phyloP scores from a whole-genome alignment of 2,329 filamentous ascomycete genomes.

The Plenodomus tracheiphilus region DNA sequence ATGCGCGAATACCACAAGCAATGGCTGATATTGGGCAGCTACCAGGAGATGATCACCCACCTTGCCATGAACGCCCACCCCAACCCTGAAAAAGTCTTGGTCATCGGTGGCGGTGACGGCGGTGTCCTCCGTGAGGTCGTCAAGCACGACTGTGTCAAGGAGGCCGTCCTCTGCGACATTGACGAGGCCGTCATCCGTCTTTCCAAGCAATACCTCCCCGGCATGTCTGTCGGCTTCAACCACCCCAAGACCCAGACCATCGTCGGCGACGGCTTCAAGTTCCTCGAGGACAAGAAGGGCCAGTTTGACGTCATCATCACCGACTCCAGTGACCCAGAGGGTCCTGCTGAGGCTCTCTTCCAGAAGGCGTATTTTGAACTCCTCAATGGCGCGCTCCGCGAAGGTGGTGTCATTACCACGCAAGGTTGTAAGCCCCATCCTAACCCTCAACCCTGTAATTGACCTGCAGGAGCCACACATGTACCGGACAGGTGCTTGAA shows the following conservation, averaged over 20 bases:
- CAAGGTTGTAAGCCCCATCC: conserved; percentile 97
- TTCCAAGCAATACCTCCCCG: conserved; percentile 95
- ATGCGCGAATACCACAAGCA: background rate
- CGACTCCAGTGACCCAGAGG: conserved; percentile 96
- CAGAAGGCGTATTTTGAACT: conserved; percentile 99
- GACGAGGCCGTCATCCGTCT: conserved; percentile 98
- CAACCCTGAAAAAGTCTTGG: conserved; percentile 95
- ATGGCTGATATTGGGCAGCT: conserved; percentile 51
- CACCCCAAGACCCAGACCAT: conserved; percentile 93
- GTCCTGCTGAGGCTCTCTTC: conserved; percentile 94
- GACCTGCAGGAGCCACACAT: conserved; percentile 15
- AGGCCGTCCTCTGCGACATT: conserved; percentile 96
- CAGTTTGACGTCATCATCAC: conserved; percentile 99
- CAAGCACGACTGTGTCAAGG: conserved; percentile 97
- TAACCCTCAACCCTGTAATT: conserved; percentile 29
- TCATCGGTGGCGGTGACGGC: conserved; percentile 96
- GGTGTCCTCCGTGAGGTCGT: conserved; percentile 97
- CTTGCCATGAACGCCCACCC: conserved; percentile 98
- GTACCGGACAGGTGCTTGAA: conserved; percentile 18
- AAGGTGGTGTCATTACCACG: conserved; percentile 97
- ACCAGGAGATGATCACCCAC: conserved; percentile 99
- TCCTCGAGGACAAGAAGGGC: conserved; percentile 94
- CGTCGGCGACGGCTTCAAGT: conserved; percentile 98
- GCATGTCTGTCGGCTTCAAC: conserved; percentile 89
- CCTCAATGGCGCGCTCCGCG: conserved; percentile 82